These are phyloP conservation scores for Nemania diffusa DNA, from an alignment of 2,329 filamentous ascomycete genomes.

Conservation along the genomic window DNA sequence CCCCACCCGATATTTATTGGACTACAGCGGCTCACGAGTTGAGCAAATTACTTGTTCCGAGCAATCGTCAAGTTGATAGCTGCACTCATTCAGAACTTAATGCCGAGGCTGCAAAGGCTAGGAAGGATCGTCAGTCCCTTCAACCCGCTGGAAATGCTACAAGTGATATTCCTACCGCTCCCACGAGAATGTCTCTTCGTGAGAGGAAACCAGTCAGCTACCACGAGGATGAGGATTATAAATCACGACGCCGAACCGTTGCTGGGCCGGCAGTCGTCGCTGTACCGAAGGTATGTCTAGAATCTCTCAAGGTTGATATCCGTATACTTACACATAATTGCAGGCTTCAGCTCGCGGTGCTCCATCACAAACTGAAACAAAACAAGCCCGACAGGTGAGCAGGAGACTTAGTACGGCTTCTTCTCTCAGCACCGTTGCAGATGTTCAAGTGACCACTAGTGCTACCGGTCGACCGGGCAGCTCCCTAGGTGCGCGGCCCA, in stretches of 20 bases:
- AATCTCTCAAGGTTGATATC: conserved; percentile 15
- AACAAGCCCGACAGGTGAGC: conserved; percentile 50
- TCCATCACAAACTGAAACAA: conserved; percentile 44
- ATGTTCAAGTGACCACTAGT: conserved; percentile 26
- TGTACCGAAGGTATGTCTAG: conserved; percentile 54
- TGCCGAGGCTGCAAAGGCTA: conserved; percentile 69
- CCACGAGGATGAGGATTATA: conserved; percentile 61
- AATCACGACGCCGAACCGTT: conserved; percentile 70
- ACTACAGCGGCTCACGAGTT: conserved; percentile 84
- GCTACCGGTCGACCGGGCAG: conserved; percentile 52
- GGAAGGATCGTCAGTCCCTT: conserved; percentile 72
- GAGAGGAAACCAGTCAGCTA: conserved; percentile 72
- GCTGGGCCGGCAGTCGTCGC: conserved; percentile 61
- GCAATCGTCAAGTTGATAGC: conserved; percentile 78
- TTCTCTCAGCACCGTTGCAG: conserved; percentile 48
- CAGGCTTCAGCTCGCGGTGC: conserved; percentile 52
- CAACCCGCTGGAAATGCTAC: conserved; percentile 53
- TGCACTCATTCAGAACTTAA: conserved; percentile 82
- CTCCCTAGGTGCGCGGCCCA: conserved; percentile 56
- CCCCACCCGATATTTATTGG: conserved; percentile 87
- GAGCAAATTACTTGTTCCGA: conserved; percentile 82
- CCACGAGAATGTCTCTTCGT: conserved; percentile 77
- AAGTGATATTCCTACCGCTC: conserved; percentile 50
- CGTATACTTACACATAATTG: conserved; percentile 34
- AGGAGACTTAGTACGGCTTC: conserved; percentile 64